Evolutionary conservation across 2,329 filamentous ascomycete species (phyloP).

Genomic region (Dactylellina haptotyla): DNA sequence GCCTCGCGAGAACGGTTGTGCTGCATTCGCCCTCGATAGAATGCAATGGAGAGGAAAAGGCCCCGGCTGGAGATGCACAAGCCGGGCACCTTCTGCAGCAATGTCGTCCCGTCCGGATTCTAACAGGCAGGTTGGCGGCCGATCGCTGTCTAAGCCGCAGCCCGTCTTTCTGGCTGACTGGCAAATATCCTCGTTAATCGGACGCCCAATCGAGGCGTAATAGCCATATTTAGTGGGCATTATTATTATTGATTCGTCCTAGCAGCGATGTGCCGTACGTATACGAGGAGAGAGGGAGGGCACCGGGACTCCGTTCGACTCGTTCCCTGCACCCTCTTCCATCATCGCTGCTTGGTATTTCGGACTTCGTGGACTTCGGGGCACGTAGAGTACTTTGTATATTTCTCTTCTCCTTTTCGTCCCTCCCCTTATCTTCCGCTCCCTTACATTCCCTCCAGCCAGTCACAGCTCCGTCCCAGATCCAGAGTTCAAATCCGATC

Average conservation of each 20-base stretch:
- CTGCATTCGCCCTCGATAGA: too few species aligned
- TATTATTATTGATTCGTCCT: slow-evolving; percentile 3
- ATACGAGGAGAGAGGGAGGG: too few species aligned
- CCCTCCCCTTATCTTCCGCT: slow-evolving; percentile 10
- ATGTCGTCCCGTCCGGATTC: not conserved
- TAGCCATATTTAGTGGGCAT: too few species aligned
- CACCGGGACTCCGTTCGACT: too few species aligned
- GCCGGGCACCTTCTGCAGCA: not conserved
- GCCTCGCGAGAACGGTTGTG: too few species aligned
- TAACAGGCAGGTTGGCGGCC: slow-evolving; percentile 33
- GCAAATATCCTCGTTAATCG: not conserved
- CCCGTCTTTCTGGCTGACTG: not conserved
- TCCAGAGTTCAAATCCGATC: slow-evolving; percentile 24
- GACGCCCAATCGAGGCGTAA: too few species aligned
- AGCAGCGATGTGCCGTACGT: slow-evolving; percentile 1
- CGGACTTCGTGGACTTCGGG: not conserved
- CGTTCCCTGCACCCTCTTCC: not conserved
- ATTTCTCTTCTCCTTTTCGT: not conserved
- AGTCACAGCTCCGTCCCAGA: slow-evolving; percentile 12
- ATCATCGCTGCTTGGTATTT: not conserved
- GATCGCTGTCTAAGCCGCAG: slow-evolving; percentile 12
- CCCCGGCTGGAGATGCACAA: not conserved
- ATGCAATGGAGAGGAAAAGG: too few species aligned
- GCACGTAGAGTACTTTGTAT: not conserved
- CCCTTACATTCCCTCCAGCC: slow-evolving; percentile 20